phyloP scores from a whole-genome alignment of 169 alveolate species.

The Eimeria maxima region DNA sequence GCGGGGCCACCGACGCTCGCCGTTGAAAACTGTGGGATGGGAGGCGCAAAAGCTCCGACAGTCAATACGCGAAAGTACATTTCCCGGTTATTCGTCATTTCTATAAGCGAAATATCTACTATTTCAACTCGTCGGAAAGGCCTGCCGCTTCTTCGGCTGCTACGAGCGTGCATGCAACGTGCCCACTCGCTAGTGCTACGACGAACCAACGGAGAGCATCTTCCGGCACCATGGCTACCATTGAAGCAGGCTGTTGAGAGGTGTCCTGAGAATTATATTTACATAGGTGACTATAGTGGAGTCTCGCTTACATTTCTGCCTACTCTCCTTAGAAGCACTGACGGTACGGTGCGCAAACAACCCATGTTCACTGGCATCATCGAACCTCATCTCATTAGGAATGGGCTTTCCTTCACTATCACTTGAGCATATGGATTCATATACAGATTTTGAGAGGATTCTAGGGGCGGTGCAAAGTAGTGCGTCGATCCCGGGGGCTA shows the following conservation, averaged over 20 bases:
- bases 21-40: background rate
- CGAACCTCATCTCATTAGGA: background rate
- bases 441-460: background rate
- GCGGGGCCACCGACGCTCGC: constrained; percentile 60
- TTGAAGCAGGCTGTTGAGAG: background rate
- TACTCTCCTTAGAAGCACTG: background rate
- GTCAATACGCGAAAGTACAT: background rate
- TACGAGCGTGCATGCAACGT: constrained; percentile 53
- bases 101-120: background rate
- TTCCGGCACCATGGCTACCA: background rate
- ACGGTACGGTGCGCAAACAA: constrained; percentile 25
- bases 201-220: constrained; percentile 22
- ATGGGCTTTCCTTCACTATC: background rate
- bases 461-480: background rate
- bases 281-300: background rate
- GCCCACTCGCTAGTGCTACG: background rate
- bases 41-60: background rate
- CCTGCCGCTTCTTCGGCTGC: background rate
- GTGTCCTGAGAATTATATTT: background rate
- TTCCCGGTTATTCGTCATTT: background rate
- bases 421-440: background rate
- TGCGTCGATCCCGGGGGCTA: background rate
- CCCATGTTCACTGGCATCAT: background rate
- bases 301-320: background rate
- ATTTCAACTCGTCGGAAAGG: background rate